Percentiles rank a stretch among this genome's conserved stretches.
Conservation (phyloP, 805 yeast genomes). For the Ogataea degrootiae region DNA sequence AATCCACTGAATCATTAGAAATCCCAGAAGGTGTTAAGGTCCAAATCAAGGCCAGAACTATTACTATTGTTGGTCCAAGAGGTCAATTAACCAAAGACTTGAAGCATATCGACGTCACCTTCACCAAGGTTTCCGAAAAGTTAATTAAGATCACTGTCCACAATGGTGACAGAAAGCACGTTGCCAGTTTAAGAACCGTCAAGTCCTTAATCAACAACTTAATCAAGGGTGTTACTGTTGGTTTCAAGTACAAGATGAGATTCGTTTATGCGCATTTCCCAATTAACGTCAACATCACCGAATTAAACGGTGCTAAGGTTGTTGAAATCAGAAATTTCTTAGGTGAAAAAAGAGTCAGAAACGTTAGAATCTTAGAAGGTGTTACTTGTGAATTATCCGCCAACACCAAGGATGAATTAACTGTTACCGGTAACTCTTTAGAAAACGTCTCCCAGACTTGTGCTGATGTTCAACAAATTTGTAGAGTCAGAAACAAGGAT, state of each 20-base stretch:
- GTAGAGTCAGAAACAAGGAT: constrained; percentile 99
- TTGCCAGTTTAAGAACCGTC: constrained; percentile 98
- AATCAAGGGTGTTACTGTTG: constrained; percentile 98
- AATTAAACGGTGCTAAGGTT: constrained; percentile 64
- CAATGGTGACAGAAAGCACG: constrained; percentile 99
- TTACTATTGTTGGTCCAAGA: constrained; percentile 96
- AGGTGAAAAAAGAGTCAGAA: constrained; percentile 98
- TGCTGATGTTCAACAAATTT: constrained; percentile 96
- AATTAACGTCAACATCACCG: constrained; percentile 91
- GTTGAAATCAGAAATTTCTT: constrained; percentile 99
- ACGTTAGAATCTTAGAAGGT: constrained; percentile 82
- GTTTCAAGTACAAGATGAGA: constrained; percentile 99
- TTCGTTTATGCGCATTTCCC: constrained; percentile 99
- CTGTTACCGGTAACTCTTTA: constrained; percentile 90
- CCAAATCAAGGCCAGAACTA: constrained; percentile 82
- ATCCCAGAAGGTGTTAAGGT: constrained; percentile 92
- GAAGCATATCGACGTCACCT: constrained; percentile 92
- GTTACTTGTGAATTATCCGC: constrained; percentile 79
- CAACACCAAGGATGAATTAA: constrained; percentile 89
- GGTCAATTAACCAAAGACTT: constrained; percentile 88
- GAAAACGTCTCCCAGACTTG: constrained; percentile 98
- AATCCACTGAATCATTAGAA: constrained; percentile 52
- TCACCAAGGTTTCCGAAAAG: constrained; percentile 67
- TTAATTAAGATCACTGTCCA: constrained; percentile 86
- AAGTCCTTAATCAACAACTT: constrained; percentile 91